Conservation (phyloP, 257 asterid genomes). For the Parsonsia alboflavescens region DNA sequence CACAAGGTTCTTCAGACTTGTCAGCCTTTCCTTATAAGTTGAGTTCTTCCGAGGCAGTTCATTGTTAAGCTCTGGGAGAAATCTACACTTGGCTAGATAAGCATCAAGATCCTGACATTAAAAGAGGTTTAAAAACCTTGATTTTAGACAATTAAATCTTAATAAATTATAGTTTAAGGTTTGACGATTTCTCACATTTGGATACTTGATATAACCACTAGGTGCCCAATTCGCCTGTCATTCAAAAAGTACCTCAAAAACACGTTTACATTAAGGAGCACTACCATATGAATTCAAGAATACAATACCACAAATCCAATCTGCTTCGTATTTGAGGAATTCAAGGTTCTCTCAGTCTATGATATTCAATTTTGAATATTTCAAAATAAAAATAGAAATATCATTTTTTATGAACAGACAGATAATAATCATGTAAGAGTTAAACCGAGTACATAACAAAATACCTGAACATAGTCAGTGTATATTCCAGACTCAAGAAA, state of each 20-base stretch:
- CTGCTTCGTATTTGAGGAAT: too few species aligned
- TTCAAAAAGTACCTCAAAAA: neutral
- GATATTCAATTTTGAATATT: too few species aligned
- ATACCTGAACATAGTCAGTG: constrained; percentile 68
- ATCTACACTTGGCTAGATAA: constrained; percentile 57
- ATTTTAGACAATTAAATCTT: neutral
- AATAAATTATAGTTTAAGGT: neutral
- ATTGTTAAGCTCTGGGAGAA: constrained; percentile 80
- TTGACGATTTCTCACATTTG: constrained; percentile 50
- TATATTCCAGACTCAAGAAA: constrained; percentile 53
- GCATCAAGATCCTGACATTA: constrained; percentile 45
- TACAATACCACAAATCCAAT: too few species aligned
- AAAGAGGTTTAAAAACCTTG: neutral
- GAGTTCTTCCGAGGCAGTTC: constrained; percentile 61
- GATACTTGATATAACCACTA: constrained; percentile 80
- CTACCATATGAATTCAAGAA: too few species aligned
- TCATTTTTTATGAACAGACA: too few species aligned
- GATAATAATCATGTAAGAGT: too few species aligned
- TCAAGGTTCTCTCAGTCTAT: too few species aligned
- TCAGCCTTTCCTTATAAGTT: constrained; percentile 66
- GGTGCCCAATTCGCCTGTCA: constrained; percentile 85
- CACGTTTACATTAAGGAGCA: too few species aligned
- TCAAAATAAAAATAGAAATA: too few species aligned
- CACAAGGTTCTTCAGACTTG: constrained; percentile 65
- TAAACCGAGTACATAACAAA: too few species aligned